Evolutionary conservation across 139 green algal genomes (phyloP).

Genomic region (Micromonas pusilla): DNA sequence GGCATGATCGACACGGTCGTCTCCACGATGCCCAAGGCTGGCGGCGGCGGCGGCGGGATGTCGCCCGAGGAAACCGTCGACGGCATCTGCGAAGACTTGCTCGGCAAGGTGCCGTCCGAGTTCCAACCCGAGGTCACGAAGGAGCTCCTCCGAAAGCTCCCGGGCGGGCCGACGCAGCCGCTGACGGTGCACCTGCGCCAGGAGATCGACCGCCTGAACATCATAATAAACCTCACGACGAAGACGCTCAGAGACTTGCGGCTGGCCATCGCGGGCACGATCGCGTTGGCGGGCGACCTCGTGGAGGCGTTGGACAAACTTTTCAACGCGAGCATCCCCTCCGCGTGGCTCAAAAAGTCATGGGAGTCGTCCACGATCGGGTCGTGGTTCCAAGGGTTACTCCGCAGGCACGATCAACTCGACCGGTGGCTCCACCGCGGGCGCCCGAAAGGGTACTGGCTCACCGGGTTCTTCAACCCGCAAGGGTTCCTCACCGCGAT

Average conservation of each 20-base stretch:
- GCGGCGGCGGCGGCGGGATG: slow-evolving; percentile 48
- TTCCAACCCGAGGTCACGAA: slow-evolving; percentile 82
- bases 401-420: slow-evolving; percentile 84
- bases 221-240: slow-evolving; percentile 49
- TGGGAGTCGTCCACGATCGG: slow-evolving; percentile 72
- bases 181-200: slow-evolving; percentile 88
- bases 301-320: slow-evolving; percentile 76
- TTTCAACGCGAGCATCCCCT: slow-evolving; percentile 74
- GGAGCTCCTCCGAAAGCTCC: slow-evolving; percentile 78
- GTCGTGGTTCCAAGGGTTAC: slow-evolving; percentile 80
- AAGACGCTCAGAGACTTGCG: slow-evolving; percentile 72
- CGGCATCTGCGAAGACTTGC: slow-evolving; percentile 79
- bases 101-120: slow-evolving; percentile 69
- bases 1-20: slow-evolving; percentile 67
- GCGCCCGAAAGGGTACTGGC: slow-evolving; percentile 81
- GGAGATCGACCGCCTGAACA: slow-evolving; percentile 84
- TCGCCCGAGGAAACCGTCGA: slow-evolving; percentile 87
- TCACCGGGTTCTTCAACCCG: slow-evolving; percentile 94
- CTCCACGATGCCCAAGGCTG: slow-evolving; percentile 81
- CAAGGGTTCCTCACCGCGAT: slow-evolving; percentile 50
- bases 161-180: slow-evolving; percentile 62
- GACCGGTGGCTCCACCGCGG: slow-evolving; percentile 80
- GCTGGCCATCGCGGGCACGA: slow-evolving; percentile 80
- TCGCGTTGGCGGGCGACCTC: slow-evolving; percentile 69
- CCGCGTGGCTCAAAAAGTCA: slow-evolving; percentile 66